A percentile compares a stretch with the other conserved stretches of the same genome.
phyloP scores from a whole-genome alignment of 305 asterid genomes.

The Striga hermonthica region DNA sequence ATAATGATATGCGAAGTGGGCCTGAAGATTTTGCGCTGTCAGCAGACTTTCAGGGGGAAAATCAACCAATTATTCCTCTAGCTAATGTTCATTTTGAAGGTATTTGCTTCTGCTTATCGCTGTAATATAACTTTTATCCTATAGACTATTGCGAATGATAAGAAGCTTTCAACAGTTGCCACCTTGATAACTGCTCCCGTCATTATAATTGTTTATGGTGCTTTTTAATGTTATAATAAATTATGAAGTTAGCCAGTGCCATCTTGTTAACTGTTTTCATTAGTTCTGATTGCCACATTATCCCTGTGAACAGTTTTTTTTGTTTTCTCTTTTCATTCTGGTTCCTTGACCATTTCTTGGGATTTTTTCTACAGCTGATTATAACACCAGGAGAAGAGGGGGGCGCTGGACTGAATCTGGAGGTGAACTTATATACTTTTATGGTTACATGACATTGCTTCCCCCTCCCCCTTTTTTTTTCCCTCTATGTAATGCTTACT shows the following conservation, averaged over 20 bases:
- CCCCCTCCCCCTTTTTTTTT: slow-evolving; percentile 12
- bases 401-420: slow-evolving; percentile 35
- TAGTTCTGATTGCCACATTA: slow-evolving; percentile 10
- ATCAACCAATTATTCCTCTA: slow-evolving; percentile 43
- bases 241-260: not conserved
- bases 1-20: slow-evolving; percentile 31
- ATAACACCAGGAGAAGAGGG: slow-evolving; percentile 35
- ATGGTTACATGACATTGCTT: slow-evolving; percentile 5
- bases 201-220: slow-evolving; percentile 6
- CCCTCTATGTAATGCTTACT: slow-evolving; percentile 25
- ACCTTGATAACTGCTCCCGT: slow-evolving; percentile 2
- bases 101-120: slow-evolving; percentile 34
- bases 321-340: slow-evolving; percentile 5
- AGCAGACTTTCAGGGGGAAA: slow-evolving; percentile 59
- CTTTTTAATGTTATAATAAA: not conserved
- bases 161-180: not conserved
- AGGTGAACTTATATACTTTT: slow-evolving; percentile 37
- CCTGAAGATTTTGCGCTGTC: slow-evolving; percentile 36
- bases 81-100: slow-evolving; percentile 58
- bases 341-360: slow-evolving; percentile 16
- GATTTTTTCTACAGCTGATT: slow-evolving; percentile 41
- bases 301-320: slow-evolving; percentile 8
- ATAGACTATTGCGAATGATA: not conserved
- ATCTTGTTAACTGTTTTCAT: not conserved
- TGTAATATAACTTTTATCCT: not conserved